Evolutionary conservation across 2,329 filamentous ascomycete genomes (phyloP), one percentile per base, ranked within the genome.

Genomic region (Diaporthe capsici): DNA sequence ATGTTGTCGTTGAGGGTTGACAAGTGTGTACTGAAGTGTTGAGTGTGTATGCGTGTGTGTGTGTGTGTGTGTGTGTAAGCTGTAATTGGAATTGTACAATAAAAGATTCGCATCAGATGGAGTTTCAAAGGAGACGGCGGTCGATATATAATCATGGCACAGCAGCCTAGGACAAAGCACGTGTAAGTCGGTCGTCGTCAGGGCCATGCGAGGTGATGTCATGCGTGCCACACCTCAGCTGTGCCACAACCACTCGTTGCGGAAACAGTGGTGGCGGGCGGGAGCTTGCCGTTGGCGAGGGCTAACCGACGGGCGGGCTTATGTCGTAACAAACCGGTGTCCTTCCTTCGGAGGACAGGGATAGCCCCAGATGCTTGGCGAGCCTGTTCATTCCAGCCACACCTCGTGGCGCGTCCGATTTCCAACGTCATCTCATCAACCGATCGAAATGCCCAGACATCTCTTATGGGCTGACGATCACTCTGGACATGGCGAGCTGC

Each of bases 151-250:
- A 8, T 4, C 22, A 34, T 70, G 65, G 31, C 65, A 55, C 31
- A 42, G 47, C 63, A 68, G 44, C 63, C 44, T 37, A n/a, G 63
- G 22, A 49, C 42, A 47, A 47, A 67, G 63, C 44, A 67, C 17
- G 28, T 25, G 28, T 12, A 67, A 47, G 31, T 53, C 34, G n/a
- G 47, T 55, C 34, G 47, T 70, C 63, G n/a, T 68, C 65, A 65
- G 60, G 20, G 25, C 28, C 22, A 55, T 70, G 72, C 39, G n/a
- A n/a, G 34, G 53, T 74, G 72, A 74, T 74, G 72, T 74, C 72
- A 74, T 67, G 20, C 28, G 53, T 58, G 72, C 61, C 72, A 74
- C 72, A 70, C 37, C 31, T 39, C 25, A 70, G 65, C 65, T 70
- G 65, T 70, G 65, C 65, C 65, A 70, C 65, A 70, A 17, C 9